These are phyloP conservation scores for Cercospora zeae-maydis DNA, from an alignment of 2,329 filamentous ascomycete species.

Conservation along the genomic window DNA sequence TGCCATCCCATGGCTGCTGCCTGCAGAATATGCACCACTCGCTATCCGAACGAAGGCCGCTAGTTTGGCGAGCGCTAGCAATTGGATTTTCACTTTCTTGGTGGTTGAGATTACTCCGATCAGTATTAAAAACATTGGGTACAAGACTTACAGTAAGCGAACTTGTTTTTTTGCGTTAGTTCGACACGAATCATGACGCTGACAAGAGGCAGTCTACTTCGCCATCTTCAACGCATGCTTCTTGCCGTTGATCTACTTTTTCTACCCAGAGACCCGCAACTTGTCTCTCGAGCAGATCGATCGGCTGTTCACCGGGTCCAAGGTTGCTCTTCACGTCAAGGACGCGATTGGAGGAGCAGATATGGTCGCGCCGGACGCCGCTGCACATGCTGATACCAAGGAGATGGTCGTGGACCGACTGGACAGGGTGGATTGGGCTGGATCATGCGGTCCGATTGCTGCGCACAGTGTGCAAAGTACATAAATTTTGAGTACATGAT, in stretches of 20 bases:
- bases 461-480: no score
- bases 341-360: constrained; percentile 14
- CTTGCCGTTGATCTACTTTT: constrained; percentile 58
- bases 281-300: constrained; percentile 53
- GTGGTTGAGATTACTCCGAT: constrained; percentile 41
- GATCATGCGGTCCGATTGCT: background rate
- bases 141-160: constrained; percentile 31
- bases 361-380: background rate
- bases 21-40: constrained; percentile 87
- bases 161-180: background rate
- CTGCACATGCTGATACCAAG: background rate
- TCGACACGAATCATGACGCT: background rate
- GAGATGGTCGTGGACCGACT: constrained; percentile 10
- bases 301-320: constrained; percentile 43
- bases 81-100: constrained; percentile 40
- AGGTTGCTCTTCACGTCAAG: constrained; percentile 20
- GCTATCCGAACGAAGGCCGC: constrained; percentile 94
- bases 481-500: no score
- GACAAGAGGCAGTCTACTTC: constrained; percentile 39
- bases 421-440: background rate
- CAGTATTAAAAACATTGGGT: constrained; percentile 36
- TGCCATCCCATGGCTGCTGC: constrained; percentile 92
- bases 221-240: constrained; percentile 51
- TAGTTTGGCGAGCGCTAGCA: constrained; percentile 72
- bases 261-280: constrained; percentile 46